phyloP scores from a whole-genome alignment of 257 asterid genomes.

The Ophiorrhiza pumila region DNA sequence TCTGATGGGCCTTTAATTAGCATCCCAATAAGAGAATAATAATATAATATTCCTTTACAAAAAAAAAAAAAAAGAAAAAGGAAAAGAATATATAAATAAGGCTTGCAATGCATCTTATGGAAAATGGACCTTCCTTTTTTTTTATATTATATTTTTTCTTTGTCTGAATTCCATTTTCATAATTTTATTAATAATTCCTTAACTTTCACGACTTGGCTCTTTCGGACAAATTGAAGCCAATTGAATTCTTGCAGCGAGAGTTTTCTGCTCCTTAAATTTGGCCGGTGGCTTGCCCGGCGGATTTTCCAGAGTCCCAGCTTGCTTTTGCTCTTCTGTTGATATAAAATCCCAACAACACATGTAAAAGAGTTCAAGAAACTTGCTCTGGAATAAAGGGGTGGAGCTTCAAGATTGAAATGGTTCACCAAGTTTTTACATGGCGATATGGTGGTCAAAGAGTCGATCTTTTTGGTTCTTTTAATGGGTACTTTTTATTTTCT shows the following conservation, averaged over 20 bases:
- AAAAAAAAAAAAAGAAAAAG: no score
- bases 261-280: background rate
- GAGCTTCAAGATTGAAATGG: constrained; percentile 41
- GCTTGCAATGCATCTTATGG: background rate
- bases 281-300: constrained; percentile 13
- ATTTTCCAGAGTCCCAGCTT: constrained; percentile 7
- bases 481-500: constrained; percentile 40
- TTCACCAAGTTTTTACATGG: constrained; percentile 60
- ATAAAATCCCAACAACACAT: background rate
- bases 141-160: background rate
- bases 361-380: background rate
- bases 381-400: constrained; percentile 1
- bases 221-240: constrained; percentile 18
- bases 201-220: constrained; percentile 19
- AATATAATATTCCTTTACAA: no score
- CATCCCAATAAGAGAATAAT: no score
- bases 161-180: background rate
- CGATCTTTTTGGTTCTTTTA: constrained; percentile 52
- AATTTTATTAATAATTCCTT: background rate
- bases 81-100: background rate
- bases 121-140: background rate
- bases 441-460: constrained; percentile 62
- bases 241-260: constrained; percentile 7
- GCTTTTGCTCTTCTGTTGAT: background rate
- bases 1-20: no score